A percentile compares a stretch with the other conserved stretches of the same genome.
phyloP scores from a whole-genome alignment of 768 basidiomycete species.

The Hygrocybe punicea region DNA sequence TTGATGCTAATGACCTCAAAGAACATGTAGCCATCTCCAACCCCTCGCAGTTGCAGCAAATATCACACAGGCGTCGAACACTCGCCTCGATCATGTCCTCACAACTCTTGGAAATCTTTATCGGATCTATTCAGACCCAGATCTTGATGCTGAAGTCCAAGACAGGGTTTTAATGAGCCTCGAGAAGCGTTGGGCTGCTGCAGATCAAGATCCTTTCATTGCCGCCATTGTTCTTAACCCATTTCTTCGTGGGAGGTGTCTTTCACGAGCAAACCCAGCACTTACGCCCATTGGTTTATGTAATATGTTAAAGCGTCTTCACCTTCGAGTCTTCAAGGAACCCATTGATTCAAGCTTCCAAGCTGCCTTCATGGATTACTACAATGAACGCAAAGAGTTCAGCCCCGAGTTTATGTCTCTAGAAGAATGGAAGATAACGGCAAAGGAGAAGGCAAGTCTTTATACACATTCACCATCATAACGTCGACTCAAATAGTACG shows the following conservation, averaged over 20 bases:
- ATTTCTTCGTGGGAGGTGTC: slow-evolving; percentile 9
- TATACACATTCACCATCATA: background rate
- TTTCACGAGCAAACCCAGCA: slow-evolving; percentile 1
- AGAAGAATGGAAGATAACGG: slow-evolving; percentile 1
- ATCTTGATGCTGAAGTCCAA: slow-evolving; percentile 19
- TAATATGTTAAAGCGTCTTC: slow-evolving; percentile 7
- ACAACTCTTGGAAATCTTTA: slow-evolving; percentile 24
- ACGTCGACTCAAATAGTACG: background rate
- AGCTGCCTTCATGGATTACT: slow-evolving; percentile 7
- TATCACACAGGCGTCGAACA: slow-evolving; percentile 20
- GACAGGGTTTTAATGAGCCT: slow-evolving; percentile 13
- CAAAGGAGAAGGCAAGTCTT: slow-evolving; percentile 14
- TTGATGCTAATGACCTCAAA: background rate
- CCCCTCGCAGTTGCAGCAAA: slow-evolving; percentile 28
- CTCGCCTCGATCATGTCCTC: slow-evolving; percentile 24
- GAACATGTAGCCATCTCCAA: slow-evolving; percentile 15
- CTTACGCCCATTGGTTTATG: slow-evolving; percentile 3
- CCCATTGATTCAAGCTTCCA: slow-evolving; percentile 7
- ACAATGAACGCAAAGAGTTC: slow-evolving; percentile 10
- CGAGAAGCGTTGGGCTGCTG: slow-evolving; percentile 25
- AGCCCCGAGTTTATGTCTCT: slow-evolving; percentile 5
- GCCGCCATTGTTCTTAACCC: slow-evolving; percentile 29
- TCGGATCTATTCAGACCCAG: slow-evolving; percentile 14
- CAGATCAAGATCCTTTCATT: slow-evolving; percentile 33
- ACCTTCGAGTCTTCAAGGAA: slow-evolving; percentile 9